Evolutionary conservation across 2,329 filamentous ascomycete genomes (phyloP).

Genomic region (Bertia moriformis): DNA sequence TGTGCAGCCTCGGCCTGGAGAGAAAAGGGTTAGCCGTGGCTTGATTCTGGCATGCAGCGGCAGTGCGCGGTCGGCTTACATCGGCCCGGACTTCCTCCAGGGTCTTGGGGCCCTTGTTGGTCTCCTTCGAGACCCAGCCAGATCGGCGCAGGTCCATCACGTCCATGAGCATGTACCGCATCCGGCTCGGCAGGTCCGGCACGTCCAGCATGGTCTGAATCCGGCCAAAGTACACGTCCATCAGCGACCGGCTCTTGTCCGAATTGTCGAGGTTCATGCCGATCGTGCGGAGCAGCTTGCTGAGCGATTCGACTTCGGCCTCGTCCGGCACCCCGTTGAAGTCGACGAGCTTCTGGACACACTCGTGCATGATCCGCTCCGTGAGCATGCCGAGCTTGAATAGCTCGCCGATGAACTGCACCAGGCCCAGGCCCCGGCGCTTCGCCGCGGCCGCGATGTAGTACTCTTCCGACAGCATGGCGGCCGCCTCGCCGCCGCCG

Average conservation of each 20-base stretch:
- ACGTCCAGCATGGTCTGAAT: slow-evolving; percentile 72
- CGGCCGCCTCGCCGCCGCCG: slow-evolving; percentile 53
- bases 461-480: slow-evolving; percentile 88
- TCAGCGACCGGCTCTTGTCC: slow-evolving; percentile 72
- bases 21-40: background rate
- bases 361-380: slow-evolving; percentile 98
- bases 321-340: slow-evolving; percentile 88
- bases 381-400: slow-evolving; percentile 99
- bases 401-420: slow-evolving; percentile 97
- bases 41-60: too few relatives aligned
- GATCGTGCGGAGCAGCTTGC: slow-evolving; percentile 81
- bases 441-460: slow-evolving; percentile 88
- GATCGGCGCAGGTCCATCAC: slow-evolving; percentile 67
- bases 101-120: slow-evolving; percentile 91
- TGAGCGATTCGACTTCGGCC: slow-evolving; percentile 88
- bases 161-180: slow-evolving; percentile 95
- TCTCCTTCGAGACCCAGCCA: slow-evolving; percentile 75
- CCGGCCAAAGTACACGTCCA: slow-evolving; percentile 85
- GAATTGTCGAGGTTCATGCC: slow-evolving; percentile 72
- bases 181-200: slow-evolving; percentile 68
- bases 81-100: slow-evolving; percentile 80
- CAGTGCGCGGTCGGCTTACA: slow-evolving; percentile 37
- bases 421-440: slow-evolving; percentile 88
- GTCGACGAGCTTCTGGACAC: slow-evolving; percentile 91
- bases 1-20: slow-evolving; percentile 62